Conservation (phyloP, 1,139 yeast species). For the Hansenula sp. region DNA sequence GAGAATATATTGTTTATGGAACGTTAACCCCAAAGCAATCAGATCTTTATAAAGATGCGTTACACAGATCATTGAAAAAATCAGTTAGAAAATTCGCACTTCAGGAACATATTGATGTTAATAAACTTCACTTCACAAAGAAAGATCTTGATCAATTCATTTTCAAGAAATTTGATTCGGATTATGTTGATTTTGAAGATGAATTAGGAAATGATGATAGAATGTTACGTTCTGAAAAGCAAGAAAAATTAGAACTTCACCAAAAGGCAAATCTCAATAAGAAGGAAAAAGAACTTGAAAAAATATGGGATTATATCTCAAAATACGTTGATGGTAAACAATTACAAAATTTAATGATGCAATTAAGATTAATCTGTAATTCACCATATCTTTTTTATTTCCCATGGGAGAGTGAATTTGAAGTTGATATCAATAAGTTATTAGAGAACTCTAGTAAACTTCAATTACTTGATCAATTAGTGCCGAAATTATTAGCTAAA, state of each 20-base stretch:
- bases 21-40: slow-evolving; percentile 62
- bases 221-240: slow-evolving; percentile 9
- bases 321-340: slow-evolving; percentile 36
- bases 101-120: slow-evolving; percentile 39
- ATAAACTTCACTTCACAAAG: slow-evolving; percentile 26
- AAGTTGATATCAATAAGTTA: slow-evolving; percentile 31
- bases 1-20: slow-evolving; percentile 80
- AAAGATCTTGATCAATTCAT: slow-evolving; percentile 39
- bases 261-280: background rate
- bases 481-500: slow-evolving; percentile 39
- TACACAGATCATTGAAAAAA: slow-evolving; percentile 40
- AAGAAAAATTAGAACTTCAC: background rate
- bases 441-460: slow-evolving; percentile 64
- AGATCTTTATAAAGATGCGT: slow-evolving; percentile 56
- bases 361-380: slow-evolving; percentile 76
- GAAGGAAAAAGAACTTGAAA: slow-evolving; percentile 9
- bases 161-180: slow-evolving; percentile 30
- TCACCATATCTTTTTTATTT: slow-evolving; percentile 81
- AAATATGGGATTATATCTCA: slow-evolving; percentile 24
- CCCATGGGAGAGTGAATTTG: slow-evolving; percentile 54
- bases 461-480: slow-evolving; percentile 60
- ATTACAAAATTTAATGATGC: slow-evolving; percentile 72
- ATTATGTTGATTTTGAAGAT: slow-evolving; percentile 19
- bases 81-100: slow-evolving; percentile 41
- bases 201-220: slow-evolving; percentile 8